These are phyloP conservation scores for Cucumis melo DNA, from an alignment of 306 rosid species.

Conservation along the genomic window DNA sequence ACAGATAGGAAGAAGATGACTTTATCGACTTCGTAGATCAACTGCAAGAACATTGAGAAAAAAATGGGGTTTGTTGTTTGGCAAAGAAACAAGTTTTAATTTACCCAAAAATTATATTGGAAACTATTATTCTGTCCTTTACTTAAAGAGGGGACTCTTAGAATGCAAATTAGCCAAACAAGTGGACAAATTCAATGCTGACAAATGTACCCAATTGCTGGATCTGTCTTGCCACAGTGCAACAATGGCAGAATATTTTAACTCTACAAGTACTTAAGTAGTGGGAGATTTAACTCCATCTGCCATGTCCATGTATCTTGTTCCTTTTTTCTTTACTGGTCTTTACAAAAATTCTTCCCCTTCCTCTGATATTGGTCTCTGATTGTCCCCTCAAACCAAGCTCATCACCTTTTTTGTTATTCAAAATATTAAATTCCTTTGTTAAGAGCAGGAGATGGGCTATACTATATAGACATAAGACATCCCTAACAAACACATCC, in stretches of 20 bases:
- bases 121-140: neutral
- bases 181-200: constrained; percentile 16
- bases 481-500: neutral
- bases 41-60: constrained; percentile 16
- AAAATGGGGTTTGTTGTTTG: neutral
- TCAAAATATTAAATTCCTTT: neutral
- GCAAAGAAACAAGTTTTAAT: neutral
- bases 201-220: constrained; percentile 8
- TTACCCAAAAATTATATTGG: neutral
- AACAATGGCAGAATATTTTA: constrained; percentile 4
- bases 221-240: constrained; percentile 15
- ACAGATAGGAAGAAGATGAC: neutral
- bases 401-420: neutral
- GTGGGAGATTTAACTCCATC: neutral
- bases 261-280: neutral
- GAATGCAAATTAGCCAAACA: constrained; percentile 13
- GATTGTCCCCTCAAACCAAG: constrained; percentile 15
- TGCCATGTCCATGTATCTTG: neutral
- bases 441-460: neutral
- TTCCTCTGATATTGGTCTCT: constrained; percentile 2
- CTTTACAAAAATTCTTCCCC: neutral
- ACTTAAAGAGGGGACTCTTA: neutral
- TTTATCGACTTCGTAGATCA: constrained; percentile 18
- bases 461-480: neutral
- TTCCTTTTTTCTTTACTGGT: neutral